Base-by-base conservation (phyloP, 2,329 filamentous ascomycete species). In the Pseudogymnoascus sp. region DNA sequence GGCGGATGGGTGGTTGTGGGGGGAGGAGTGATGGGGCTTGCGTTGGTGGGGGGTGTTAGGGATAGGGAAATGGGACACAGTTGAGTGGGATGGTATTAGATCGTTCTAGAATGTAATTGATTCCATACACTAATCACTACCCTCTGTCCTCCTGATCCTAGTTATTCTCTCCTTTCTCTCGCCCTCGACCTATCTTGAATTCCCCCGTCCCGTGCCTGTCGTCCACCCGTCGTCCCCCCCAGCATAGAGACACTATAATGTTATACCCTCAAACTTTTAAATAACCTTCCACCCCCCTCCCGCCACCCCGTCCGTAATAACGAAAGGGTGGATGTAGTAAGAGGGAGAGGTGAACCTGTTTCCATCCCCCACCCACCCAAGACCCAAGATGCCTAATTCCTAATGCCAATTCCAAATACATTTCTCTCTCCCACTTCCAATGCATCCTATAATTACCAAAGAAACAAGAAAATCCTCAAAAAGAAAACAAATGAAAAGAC, bases 1-100 rank as follows among this genome's bases (percentile, higher is more conserved):
- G 11, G 34, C 31, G 53, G 65, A 64, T 56, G 42, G 16, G 25
- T 66, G 28, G 42, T 44, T 65, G 28, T 63, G 64, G 56, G 64
- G 42, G 16, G 67, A 68, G 62, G 64, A 59, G n/a, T n/a, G n/a
- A n/a, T n/a, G n/a, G n/a, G n/a, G n/a, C n/a, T n/a, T n/a, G n/a
- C n/a, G n/a, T n/a, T n/a, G n/a, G n/a, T n/a, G n/a, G n/a, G n/a
- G n/a, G n/a, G n/a, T n/a, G n/a, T n/a, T n/a, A n/a, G n/a, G n/a
- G n/a, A n/a, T n/a, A n/a, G n/a, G n/a, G n/a, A n/a, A n/a, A n/a
- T n/a, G n/a, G n/a, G n/a, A n/a, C n/a, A n/a, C n/a, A n/a, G n/a
- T n/a, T n/a, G n/a, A n/a, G n/a, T n/a, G n/a, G n/a, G n/a, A n/a
- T n/a, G n/a, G n/a, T n/a, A n/a, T n/a, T 21, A 40, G 42, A 21